Evolutionary conservation across 176 grass and related monocot species (phyloP).

Genomic region (Poa annua): DNA sequence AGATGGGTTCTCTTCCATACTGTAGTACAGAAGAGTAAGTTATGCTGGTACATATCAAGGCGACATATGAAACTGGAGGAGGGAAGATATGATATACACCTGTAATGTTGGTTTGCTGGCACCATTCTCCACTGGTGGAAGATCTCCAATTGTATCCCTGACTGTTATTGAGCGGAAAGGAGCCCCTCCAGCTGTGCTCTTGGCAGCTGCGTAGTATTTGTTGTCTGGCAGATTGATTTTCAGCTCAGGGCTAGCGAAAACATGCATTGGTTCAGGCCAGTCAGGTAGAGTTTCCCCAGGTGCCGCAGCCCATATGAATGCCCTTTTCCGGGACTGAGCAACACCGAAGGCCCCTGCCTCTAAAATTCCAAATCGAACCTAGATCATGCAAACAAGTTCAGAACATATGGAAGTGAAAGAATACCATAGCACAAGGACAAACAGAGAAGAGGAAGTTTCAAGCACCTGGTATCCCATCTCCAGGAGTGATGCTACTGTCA

Average conservation of each 20-base stretch:
- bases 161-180: conserved; percentile 73
- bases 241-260: conserved; percentile 65
- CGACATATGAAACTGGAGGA: neutral
- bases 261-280: conserved; percentile 78
- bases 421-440: neutral
- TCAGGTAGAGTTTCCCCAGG: conserved; percentile 58
- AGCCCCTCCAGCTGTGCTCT: conserved; percentile 59
- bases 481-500: conserved; percentile 69
- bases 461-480: conserved; percentile 80
- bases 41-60: neutral
- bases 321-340: conserved; percentile 72
- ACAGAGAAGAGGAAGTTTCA: neutral
- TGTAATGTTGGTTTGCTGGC: conserved; percentile 59
- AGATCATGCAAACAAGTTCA: conserved; percentile 23
- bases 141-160: conserved; percentile 62
- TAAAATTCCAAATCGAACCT: conserved; percentile 85
- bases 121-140: conserved; percentile 61
- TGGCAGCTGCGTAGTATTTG: conserved; percentile 50
- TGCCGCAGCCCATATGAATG: conserved; percentile 76
- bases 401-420: neutral
- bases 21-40: conserved; percentile 36
- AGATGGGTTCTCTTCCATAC: conserved; percentile 60
- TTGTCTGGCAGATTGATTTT: conserved; percentile 53
- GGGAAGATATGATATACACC: conserved; percentile 38
- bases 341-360: conserved; percentile 81